Evolutionary conservation across 805 yeast species (phyloP).

Genomic region (Pichia cephalocereana): DNA sequence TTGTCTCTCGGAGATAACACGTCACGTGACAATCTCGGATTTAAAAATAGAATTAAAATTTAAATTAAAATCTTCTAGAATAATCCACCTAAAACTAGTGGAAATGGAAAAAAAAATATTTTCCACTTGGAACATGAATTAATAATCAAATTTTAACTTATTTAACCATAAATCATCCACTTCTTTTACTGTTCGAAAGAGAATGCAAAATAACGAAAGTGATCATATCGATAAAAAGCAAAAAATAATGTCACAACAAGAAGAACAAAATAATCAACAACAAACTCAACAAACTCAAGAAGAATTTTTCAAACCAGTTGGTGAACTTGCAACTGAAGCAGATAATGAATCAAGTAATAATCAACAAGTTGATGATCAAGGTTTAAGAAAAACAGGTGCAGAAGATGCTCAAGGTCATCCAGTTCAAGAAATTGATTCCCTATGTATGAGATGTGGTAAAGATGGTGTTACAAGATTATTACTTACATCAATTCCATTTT

Average conservation of each 20-base stretch:
- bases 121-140: too few species aligned
- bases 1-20: too few species aligned
- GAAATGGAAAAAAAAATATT: background rate
- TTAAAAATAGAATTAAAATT: too few species aligned
- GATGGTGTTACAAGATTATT: slow-evolving; percentile 77
- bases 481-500: slow-evolving; percentile 83
- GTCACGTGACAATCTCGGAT: too few species aligned
- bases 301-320: slow-evolving; percentile 49
- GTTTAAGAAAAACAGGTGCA: slow-evolving; percentile 61
- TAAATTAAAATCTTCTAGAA: too few species aligned
- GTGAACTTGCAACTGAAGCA: slow-evolving; percentile 45
- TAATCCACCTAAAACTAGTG: too few species aligned
- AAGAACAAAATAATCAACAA: background rate
- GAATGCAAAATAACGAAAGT: background rate
- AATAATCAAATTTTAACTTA: too few species aligned
- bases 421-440: slow-evolving; percentile 88
- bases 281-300: slow-evolving; percentile 17
- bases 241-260: slow-evolving; percentile 15
- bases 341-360: slow-evolving; percentile 31
- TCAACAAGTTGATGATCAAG: slow-evolving; percentile 12
- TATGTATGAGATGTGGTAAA: slow-evolving; percentile 92
- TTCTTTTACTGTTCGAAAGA: background rate
- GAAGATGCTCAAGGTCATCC: slow-evolving; percentile 83
- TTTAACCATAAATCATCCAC: too few species aligned
- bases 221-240: slow-evolving; percentile 19